These are phyloP conservation scores for Rickenella mellea DNA, from an alignment of 768 basidiomycete genomes.

Conservation along the genomic window DNA sequence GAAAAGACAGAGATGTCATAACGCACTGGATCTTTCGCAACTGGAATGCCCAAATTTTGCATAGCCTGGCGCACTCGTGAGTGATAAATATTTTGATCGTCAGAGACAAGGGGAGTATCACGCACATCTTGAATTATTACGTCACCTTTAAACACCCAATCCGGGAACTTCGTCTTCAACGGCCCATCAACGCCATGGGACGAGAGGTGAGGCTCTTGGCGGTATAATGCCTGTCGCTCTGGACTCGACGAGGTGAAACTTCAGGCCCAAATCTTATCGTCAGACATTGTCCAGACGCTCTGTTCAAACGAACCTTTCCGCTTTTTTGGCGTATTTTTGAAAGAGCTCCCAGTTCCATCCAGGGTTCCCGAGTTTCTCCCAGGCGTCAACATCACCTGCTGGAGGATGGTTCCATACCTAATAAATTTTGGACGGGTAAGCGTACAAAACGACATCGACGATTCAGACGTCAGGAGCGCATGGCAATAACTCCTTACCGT, in stretches of 20 bases:
- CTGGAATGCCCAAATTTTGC: background rate
- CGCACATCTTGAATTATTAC: background rate
- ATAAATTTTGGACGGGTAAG: background rate
- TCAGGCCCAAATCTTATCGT: background rate
- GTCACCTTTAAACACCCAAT: background rate
- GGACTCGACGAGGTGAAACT: too few relatives aligned
- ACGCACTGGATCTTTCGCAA: background rate
- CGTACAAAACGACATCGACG: too few relatives aligned
- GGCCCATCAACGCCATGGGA: background rate
- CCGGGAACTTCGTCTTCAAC: background rate
- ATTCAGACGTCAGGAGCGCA: background rate
- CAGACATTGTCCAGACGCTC: background rate
- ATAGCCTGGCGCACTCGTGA: background rate
- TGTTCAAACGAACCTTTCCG: background rate
- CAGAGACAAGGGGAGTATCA: background rate
- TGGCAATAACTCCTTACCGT: background rate
- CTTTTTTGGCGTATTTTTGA: conserved; percentile 14
- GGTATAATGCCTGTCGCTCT: background rate
- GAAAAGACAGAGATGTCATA: background rate
- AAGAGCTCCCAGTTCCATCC: conserved; percentile 18
- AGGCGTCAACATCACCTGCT: conserved; percentile 11
- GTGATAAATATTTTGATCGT: background rate
- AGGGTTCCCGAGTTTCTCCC: conserved; percentile 15
- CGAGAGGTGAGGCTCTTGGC: background rate
- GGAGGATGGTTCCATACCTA: conserved; percentile 11